Conservation (phyloP, 768 basidiomycete genomes). For the Calocera cornea region DNA sequence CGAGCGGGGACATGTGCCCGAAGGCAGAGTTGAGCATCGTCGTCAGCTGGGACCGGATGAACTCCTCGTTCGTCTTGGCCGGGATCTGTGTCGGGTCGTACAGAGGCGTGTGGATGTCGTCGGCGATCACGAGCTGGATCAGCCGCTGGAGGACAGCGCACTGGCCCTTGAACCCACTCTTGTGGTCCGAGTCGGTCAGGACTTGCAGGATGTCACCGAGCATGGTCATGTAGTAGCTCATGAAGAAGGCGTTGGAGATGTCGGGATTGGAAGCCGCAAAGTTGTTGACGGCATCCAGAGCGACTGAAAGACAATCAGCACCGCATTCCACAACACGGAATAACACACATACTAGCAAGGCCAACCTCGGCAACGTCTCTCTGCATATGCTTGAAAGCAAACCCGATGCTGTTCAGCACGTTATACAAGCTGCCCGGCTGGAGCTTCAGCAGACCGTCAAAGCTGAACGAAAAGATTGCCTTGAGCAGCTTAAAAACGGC, state of each 20-base stretch:
- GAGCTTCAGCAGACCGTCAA: constrained; percentile 84
- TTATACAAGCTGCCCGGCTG: constrained; percentile 86
- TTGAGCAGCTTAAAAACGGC: constrained; percentile 94
- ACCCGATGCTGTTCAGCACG: constrained; percentile 78
- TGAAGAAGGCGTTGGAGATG: constrained; percentile 87
- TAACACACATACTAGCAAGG: constrained; percentile 24
- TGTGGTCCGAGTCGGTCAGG: constrained; percentile 94
- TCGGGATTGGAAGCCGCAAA: constrained; percentile 66
- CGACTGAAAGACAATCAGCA: constrained; percentile 39
- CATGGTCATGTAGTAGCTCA: constrained; percentile 85
- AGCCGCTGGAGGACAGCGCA: constrained; percentile 81
- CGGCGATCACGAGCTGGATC: constrained; percentile 81
- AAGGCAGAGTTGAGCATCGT: constrained; percentile 80
- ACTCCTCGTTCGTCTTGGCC: constrained; percentile 56
- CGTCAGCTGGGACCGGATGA: constrained; percentile 73
- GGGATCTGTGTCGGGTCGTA: constrained; percentile 62
- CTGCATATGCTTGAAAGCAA: constrained; percentile 99
- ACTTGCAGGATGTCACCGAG: constrained; percentile 96
- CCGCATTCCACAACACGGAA: neutral
- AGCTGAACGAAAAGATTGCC: constrained; percentile 84
- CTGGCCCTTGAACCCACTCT: constrained; percentile 95
- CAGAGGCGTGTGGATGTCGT: constrained; percentile 65
- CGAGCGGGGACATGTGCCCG: constrained; percentile 70
- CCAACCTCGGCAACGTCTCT: constrained; percentile 88
- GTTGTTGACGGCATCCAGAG: constrained; percentile 88